phyloP scores from a whole-genome alignment of 129 eudicot species.

The sunflower (Helianthus annuus) region HanXRQr2.0-SUNRISE NC_035449.2:146057497-146057996 shows the following conservation, averaged over 20 bases:
- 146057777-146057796: not conserved
- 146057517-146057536: conserved; percentile 76
- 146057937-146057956: conserved; percentile 92
- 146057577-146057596: conserved; percentile 11
- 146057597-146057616: conserved; percentile 68
- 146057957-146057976: conserved; percentile 96
- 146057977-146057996: conserved; percentile 7
- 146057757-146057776: conserved; percentile 8
- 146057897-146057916: conserved; percentile 73
- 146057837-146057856: not conserved
- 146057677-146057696: conserved; percentile 92
- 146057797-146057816: no score
- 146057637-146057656: conserved; percentile 72
- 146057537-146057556: not conserved
- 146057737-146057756: conserved; percentile 64
- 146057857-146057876: not conserved
- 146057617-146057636: conserved; percentile 71
- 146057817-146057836: no score
- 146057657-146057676: conserved; percentile 73
- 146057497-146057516: conserved; percentile 98
- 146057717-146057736: conserved; percentile 72
- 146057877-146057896: conserved; percentile 8
- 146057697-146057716: conserved; percentile 92
- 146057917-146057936: conserved; percentile 74
- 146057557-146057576: conserved; percentile 1